Percentiles rank a stretch among this genome's conserved stretches.
These are phyloP conservation scores for Fusarium succisae DNA, from an alignment of 2,329 filamentous ascomycete species.

Conservation along the genomic window DNA sequence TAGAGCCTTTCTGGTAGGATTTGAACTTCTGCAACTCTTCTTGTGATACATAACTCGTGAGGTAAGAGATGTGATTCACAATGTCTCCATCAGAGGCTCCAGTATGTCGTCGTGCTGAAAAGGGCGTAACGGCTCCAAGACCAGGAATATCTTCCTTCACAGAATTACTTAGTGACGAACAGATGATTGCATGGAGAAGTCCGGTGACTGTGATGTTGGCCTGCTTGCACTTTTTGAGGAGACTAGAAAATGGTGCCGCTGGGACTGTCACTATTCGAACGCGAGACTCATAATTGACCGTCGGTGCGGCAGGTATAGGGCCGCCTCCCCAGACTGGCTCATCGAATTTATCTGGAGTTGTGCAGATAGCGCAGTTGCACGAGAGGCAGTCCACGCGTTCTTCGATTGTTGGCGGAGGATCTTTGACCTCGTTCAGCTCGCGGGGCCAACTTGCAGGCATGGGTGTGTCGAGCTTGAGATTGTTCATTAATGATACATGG, in stretches of 20 bases:
- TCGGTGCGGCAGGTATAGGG: neutral
- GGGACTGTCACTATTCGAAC: neutral
- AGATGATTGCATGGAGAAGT: conserved; percentile 2
- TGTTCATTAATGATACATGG: neutral
- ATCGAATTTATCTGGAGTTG: neutral
- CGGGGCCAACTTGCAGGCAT: neutral
- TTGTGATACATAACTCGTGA: neutral
- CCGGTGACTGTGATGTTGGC: conserved; percentile 3
- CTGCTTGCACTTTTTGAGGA: neutral
- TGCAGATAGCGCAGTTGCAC: neutral
- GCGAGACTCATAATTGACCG: neutral
- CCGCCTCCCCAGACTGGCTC: neutral
- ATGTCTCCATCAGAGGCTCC: neutral
- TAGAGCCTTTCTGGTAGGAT: neutral
- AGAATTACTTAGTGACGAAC: neutral
- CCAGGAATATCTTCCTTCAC: neutral
- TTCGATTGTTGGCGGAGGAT: neutral
- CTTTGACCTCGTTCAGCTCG: neutral
- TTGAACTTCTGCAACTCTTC: neutral
- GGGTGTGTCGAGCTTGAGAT: neutral
- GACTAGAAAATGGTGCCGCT: accelerated
- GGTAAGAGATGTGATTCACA: conserved; percentile 13
- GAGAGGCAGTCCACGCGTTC: neutral
- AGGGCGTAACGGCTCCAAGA: conserved; percentile 3
- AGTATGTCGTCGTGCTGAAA: neutral